Evolutionary conservation across 257 asterid species (phyloP).

Genomic region (Datura wrightii): DNA sequence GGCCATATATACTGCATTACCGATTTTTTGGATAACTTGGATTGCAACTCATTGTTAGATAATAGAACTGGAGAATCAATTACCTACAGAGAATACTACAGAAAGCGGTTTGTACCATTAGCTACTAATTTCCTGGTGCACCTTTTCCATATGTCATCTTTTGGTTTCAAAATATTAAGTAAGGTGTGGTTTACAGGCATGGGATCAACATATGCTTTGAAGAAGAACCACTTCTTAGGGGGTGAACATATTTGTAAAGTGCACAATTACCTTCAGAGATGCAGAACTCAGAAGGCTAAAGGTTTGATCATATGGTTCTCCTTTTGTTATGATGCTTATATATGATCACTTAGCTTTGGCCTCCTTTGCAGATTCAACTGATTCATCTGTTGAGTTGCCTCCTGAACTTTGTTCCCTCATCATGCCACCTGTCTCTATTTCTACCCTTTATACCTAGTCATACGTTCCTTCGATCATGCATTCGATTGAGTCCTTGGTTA

Average conservation of each 20-base stretch:
- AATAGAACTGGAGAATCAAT: conserved; percentile 43
- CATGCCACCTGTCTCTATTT: too few species aligned
- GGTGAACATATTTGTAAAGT: conserved; percentile 46
- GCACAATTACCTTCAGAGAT: conserved; percentile 62
- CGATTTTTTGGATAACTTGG: conserved; percentile 48
- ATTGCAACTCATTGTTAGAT: conserved; percentile 54
- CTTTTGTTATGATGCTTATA: background rate
- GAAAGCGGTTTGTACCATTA: conserved; percentile 48
- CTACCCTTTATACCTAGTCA: too few species aligned
- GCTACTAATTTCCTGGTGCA: background rate
- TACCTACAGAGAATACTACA: conserved; percentile 57
- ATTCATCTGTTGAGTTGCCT: too few species aligned
- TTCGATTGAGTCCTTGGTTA: too few species aligned
- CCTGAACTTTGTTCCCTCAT: too few species aligned
- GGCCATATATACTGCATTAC: conserved; percentile 51
- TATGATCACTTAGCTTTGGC: background rate
- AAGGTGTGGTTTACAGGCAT: conserved; percentile 51
- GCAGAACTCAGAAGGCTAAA: conserved; percentile 47
- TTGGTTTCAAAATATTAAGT: background rate
- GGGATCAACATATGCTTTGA: conserved; percentile 55
- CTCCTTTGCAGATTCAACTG: too few species aligned
- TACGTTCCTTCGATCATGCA: too few species aligned
- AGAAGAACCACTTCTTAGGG: conserved; percentile 57
- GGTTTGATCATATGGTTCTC: conserved; percentile 45
- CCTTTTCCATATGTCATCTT: background rate